A percentile compares a stretch with the other conserved stretches of the same genome.
Evolutionary conservation across 352 stramenopile genomes (phyloP).

Genomic region (Globisporangium heterothallicum): DNA sequence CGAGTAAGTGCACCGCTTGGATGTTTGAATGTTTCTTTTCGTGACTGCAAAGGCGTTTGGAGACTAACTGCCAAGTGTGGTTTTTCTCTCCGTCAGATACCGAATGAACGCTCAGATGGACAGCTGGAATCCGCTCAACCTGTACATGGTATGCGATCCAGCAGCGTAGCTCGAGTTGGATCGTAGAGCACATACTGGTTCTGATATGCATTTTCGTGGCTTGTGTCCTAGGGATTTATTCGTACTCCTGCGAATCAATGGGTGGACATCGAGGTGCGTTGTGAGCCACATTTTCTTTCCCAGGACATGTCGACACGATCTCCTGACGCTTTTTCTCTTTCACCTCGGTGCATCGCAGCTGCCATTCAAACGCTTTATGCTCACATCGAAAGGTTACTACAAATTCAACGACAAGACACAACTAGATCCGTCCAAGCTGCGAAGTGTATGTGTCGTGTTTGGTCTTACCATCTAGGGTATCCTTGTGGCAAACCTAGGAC

Average conservation of each 20-base stretch:
- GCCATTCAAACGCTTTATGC: slow-evolving; percentile 71
- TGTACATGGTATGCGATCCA: slow-evolving; percentile 88
- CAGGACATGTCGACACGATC: neutral
- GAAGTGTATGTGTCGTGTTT: slow-evolving; percentile 40
- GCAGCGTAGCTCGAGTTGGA: no score
- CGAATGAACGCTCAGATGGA: slow-evolving; percentile 84
- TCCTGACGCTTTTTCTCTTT: no score
- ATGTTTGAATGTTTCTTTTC: neutral
- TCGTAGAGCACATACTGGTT: no score
- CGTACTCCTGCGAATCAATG: slow-evolving; percentile 73
- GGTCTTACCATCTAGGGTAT: no score
- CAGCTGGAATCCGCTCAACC: slow-evolving; percentile 82
- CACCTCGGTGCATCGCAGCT: no score
- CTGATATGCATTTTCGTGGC: neutral
- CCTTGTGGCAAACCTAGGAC: no score
- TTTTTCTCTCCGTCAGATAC: slow-evolving; percentile 29
- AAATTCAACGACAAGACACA: slow-evolving; percentile 73
- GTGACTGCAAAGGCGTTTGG: no score
- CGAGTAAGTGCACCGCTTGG: slow-evolving; percentile 28
- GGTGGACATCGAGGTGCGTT: slow-evolving; percentile 71
- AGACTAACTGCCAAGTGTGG: no score
- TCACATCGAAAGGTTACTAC: slow-evolving; percentile 79
- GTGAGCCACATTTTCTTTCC: neutral
- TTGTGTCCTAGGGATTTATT: slow-evolving; percentile 77
- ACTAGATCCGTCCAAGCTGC: slow-evolving; percentile 70